Evolutionary conservation across 441 rosid genomes (phyloP), one percentile per base, ranked within the genome.

Genomic region (Mallotus japonicus): DNA sequence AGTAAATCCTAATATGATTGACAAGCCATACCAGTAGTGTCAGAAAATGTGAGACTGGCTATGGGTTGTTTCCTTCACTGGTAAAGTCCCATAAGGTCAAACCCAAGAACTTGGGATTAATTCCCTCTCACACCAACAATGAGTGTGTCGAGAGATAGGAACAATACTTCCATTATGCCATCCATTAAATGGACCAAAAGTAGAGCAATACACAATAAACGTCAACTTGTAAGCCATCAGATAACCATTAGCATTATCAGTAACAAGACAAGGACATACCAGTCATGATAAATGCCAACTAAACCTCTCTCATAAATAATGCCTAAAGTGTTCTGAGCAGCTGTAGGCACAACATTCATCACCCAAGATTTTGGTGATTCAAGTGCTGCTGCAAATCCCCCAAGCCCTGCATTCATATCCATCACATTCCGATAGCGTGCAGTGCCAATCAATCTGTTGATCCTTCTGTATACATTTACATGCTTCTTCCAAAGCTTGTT

Each of bases 401-500:
- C 99, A 44, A 95, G 91, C 24, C 88, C 94, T 0, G 99, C 97
- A 79, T 95, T 95, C 96, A 92, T 92, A 74, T 95, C 99, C 95
- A 95, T 92, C 60, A 95, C 72, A 69, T 95, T 95, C 73, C 97
- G 85, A 77, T 95, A 92, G 71, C 98, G 87, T 15, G 85, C 54
- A 12, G 92, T 80, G 70, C 98, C 98, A 61, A 92, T 83, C 84
- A 95, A 83, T 62, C 65, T 88, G 64, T 92, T 91, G 74, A 85
- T 84, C 78, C 76, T 86, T 78, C 86, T 91, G 85, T 95, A 95
- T 8, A 77, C 84, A 15, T 61, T 84, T 40, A 93, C 85, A 67
- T 82, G 97, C 83, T 91, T 93, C 84, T 82, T 86, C 99, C 97
- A 91, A 8, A 89, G 81, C 75, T 89, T 80, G 57, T 76, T 85